phyloP scores from a whole-genome alignment of 2,329 filamentous ascomycete genomes.

The Bipolaris bicolor region DNA sequence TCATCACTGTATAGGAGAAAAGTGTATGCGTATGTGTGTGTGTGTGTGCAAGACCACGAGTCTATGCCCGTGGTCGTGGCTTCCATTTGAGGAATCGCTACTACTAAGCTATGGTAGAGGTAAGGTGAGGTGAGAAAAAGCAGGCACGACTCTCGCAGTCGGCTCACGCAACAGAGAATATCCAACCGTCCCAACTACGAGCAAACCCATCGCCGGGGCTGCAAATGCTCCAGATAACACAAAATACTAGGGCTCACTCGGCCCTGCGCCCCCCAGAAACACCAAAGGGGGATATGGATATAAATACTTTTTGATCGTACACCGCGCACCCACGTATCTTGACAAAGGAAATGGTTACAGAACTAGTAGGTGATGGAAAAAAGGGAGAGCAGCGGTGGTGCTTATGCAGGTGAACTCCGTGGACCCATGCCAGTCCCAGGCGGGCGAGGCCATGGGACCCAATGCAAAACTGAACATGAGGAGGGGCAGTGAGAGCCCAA shows the following conservation, averaged over 20 bases:
- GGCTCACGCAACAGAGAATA: constrained; percentile 30
- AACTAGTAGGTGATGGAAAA: constrained; percentile 8
- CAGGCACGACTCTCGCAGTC: constrained; percentile 23
- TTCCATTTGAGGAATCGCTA: constrained; percentile 26
- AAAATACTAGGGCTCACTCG: constrained; percentile 3
- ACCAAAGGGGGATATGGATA: constrained; percentile 33
- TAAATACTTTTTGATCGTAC: constrained; percentile 45
- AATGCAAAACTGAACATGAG: constrained; percentile 13
- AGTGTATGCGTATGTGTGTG: constrained; percentile 7
- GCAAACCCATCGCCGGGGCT: constrained; percentile 27
- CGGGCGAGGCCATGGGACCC: constrained; percentile 13
- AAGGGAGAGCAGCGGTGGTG: constrained; percentile 24
- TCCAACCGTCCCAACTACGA: constrained; percentile 23
- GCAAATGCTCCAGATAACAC: constrained; percentile 28
- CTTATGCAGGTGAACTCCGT: constrained; percentile 35
- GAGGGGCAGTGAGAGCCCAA: constrained; percentile 16
- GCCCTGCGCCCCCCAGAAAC: constrained; percentile 1
- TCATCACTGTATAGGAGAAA: constrained; percentile 18
- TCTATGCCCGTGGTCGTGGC: constrained; percentile 23
- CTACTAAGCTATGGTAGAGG: constrained; percentile 22
- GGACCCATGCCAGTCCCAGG: constrained; percentile 22
- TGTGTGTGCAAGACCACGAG: constrained; percentile 25
- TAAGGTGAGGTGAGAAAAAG: constrained; percentile 23
- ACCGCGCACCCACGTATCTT: constrained; percentile 24
- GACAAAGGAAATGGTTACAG: constrained; percentile 35